Conservation (phyloP, 495 filamentous ascomycete genomes). For the Polyplosphaeria fusca region DNA sequence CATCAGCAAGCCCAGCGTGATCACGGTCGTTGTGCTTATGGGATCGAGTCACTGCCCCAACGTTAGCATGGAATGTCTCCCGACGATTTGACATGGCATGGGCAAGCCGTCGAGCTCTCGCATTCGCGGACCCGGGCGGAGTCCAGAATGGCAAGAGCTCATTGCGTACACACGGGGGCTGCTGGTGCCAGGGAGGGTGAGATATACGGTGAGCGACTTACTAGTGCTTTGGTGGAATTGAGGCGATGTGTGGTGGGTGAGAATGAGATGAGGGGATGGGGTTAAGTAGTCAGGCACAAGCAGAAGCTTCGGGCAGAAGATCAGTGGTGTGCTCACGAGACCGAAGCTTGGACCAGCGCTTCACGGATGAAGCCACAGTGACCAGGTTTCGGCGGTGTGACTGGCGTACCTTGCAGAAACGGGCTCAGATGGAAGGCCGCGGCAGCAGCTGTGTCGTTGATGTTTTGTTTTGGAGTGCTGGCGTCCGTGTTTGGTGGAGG, state of each 20-base stretch:
- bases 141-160: neutral
- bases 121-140: neutral
- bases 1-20: conserved; percentile 65
- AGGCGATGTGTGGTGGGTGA: conserved; percentile 18
- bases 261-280: conserved; percentile 15
- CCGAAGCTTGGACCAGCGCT: conserved; percentile 28
- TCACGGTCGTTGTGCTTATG: conserved; percentile 90
- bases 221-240: conserved; percentile 21
- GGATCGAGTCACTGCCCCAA: conserved; percentile 77
- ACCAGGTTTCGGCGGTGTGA: conserved; percentile 3
- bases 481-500: neutral
- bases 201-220: too few relatives aligned
- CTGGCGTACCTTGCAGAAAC: conserved; percentile 30
- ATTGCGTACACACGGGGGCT: neutral
- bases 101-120: neutral
- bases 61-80: conserved; percentile 6
- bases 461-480: conserved; percentile 3
- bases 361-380: conserved; percentile 16
- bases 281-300: conserved; percentile 24
- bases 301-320: conserved; percentile 1
- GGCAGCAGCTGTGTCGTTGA: neutral
- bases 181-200: neutral
- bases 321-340: conserved; percentile 30
- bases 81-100: conserved; percentile 1
- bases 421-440: neutral